Evolutionary conservation across 208 protist species (phyloP).

Genomic region (Leishmania gerbilli): DNA sequence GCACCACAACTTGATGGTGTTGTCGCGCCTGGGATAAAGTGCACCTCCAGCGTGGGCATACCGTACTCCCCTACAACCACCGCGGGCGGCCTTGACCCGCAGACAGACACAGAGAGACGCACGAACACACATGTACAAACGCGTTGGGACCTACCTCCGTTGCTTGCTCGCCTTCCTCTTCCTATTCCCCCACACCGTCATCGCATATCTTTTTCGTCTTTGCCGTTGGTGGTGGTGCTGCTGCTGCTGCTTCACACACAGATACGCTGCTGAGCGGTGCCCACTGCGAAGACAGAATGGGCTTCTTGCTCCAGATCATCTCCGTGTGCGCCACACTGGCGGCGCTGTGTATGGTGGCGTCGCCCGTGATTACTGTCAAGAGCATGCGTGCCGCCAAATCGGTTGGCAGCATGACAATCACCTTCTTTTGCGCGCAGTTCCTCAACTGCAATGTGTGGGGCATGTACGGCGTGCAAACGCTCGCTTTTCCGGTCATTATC

Average conservation of each 20-base stretch:
- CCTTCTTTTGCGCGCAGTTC: constrained; percentile 70
- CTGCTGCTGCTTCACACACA: not conserved
- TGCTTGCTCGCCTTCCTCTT: not conserved
- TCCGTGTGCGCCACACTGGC: constrained; percentile 45
- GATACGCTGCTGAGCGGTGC: not conserved
- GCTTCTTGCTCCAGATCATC: constrained; percentile 36
- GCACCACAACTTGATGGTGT: not conserved
- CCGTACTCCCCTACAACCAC: not conserved
- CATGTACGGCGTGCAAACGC: constrained; percentile 53
- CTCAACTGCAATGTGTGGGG: constrained; percentile 68
- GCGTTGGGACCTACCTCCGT: not conserved
- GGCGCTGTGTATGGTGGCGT: constrained; percentile 54
- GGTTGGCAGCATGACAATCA: constrained; percentile 57
- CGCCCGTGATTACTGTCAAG: constrained; percentile 54
- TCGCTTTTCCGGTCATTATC: constrained; percentile 39
- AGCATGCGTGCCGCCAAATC: constrained; percentile 40
- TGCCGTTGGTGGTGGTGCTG: not conserved
- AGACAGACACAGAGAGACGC: not conserved
- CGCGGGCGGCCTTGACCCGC: not conserved
- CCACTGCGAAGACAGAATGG: constrained; percentile 15
- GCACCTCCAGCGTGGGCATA: not conserved
- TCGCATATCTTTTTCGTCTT: not conserved
- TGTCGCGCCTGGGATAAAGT: not conserved
- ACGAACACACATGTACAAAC: not conserved
- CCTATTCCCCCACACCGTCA: not conserved